Conservation (phyloP, 2,329 filamentous ascomycete genomes). For the Penicillium griseofulvum region DNA sequence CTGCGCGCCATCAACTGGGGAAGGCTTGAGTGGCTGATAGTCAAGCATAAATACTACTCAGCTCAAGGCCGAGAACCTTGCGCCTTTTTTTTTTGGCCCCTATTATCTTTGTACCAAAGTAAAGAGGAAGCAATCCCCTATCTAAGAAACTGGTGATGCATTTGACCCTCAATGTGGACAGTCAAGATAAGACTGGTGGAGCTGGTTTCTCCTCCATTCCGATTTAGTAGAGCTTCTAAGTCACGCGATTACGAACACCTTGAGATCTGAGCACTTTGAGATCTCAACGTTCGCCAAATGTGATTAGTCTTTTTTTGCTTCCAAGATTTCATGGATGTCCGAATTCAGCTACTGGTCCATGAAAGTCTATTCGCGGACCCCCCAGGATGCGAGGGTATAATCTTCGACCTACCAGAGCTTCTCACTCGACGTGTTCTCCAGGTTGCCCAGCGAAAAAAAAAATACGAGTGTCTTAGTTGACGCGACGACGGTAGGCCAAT, state of each 20-base stretch:
- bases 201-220: neutral
- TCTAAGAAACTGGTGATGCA: neutral
- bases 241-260: neutral
- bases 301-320: neutral
- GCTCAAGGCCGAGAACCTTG: neutral
- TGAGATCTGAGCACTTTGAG: neutral
- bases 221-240: neutral
- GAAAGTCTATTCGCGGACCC: constrained; percentile 1
- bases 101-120: neutral
- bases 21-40: constrained; percentile 11
- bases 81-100: neutral
- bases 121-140: neutral
- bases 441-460: neutral
- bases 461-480: neutral
- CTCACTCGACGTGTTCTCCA: neutral
- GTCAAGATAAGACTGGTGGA: constrained; percentile 1
- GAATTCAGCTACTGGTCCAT: neutral
- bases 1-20: constrained; percentile 13
- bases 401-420: neutral
- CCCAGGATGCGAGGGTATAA: neutral
- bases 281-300: neutral
- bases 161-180: neutral
- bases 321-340: neutral
- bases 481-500: neutral
- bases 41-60: constrained; percentile 5